Evolutionary conservation across 2,329 filamentous ascomycete genomes (phyloP).

Genomic region (Pseudophaeomoniella oleicola): DNA sequence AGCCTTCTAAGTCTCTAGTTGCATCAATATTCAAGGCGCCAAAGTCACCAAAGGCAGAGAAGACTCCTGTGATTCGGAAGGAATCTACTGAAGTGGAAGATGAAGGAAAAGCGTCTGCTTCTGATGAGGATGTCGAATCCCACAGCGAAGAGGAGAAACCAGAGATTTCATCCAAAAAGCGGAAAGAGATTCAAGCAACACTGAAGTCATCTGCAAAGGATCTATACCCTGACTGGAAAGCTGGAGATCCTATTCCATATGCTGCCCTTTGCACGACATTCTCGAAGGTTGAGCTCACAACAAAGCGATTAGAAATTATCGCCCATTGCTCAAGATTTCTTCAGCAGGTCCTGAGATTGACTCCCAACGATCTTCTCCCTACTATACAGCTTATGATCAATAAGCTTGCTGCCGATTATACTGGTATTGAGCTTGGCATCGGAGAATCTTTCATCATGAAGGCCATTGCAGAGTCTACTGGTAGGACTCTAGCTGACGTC

Average conservation of each 20-base stretch:
- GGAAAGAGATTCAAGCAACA: constrained; percentile 66
- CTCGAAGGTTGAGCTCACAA: constrained; percentile 86
- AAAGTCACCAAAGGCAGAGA: constrained; percentile 10
- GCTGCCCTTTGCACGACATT: constrained; percentile 90
- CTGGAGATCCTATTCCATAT: constrained; percentile 80
- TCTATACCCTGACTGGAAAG: constrained; percentile 89
- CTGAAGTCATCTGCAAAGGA: constrained; percentile 56
- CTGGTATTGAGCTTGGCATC: constrained; percentile 93
- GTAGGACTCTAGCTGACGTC: constrained; percentile 74
- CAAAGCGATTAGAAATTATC: constrained; percentile 75
- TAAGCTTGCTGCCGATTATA: constrained; percentile 91
- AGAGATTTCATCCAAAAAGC: constrained; percentile 56
- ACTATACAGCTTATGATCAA: constrained; percentile 95
- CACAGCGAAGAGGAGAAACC: constrained; percentile 51
- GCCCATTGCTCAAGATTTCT: constrained; percentile 84
- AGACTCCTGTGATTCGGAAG: constrained; percentile 12
- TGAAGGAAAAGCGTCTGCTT: constrained; percentile 20
- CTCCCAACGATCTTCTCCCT: constrained; percentile 71
- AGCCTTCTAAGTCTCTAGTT: constrained; percentile 6
- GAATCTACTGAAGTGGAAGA: constrained; percentile 31
- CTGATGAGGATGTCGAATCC: constrained; percentile 20
- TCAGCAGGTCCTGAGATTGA: constrained; percentile 83
- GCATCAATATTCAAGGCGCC: constrained; percentile 6
- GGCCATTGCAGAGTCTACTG: constrained; percentile 87
- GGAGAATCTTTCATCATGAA: constrained; percentile 99